Conservation (phyloP, 768 basidiomycete genomes). For the Lactarius tabidus region DNA sequence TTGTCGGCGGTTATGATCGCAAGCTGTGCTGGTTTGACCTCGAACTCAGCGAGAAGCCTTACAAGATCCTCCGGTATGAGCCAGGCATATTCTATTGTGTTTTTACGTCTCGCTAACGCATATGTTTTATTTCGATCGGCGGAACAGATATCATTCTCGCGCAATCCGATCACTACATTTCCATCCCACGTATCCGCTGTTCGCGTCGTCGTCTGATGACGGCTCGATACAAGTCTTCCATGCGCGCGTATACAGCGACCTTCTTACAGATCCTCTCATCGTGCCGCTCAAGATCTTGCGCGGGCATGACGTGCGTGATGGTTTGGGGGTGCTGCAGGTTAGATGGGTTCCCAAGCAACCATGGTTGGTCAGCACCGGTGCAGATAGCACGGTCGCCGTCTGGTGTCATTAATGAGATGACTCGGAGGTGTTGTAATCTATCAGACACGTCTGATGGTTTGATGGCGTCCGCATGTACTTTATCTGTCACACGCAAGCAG, state of each 20-base stretch:
- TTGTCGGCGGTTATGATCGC: conserved; percentile 96
- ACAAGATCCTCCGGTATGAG: conserved; percentile 85
- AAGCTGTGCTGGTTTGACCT: conserved; percentile 99
- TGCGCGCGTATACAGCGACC: conserved; percentile 87
- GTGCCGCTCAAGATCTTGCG: conserved; percentile 95
- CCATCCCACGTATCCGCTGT: conserved; percentile 92
- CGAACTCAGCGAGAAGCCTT: conserved; percentile 93
- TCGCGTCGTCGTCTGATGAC: conserved; percentile 95
- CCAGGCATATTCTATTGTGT: conserved; percentile 20
- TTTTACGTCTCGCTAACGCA: conserved; percentile 1
- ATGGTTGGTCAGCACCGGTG: conserved; percentile 90
- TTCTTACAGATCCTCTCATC: conserved; percentile 96
- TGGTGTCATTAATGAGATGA: conserved; percentile 67
- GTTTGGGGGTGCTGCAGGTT: conserved; percentile 86
- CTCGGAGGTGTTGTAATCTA: conserved; percentile 2
- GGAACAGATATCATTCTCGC: conserved; percentile 79
- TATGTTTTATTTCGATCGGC: background rate
- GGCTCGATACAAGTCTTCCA: conserved; percentile 98
- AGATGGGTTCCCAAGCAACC: conserved; percentile 87
- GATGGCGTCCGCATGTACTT: conserved; percentile 4
- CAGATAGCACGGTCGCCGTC: conserved; percentile 82
- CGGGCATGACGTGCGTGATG: conserved; percentile 83
- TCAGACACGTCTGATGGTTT: conserved; percentile 2
- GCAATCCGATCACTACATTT: conserved; percentile 92
- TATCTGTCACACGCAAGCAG: conserved; percentile 1